Base-by-base conservation (phyloP, 768 basidiomycete species). In the Trametes cingulata region DNA sequence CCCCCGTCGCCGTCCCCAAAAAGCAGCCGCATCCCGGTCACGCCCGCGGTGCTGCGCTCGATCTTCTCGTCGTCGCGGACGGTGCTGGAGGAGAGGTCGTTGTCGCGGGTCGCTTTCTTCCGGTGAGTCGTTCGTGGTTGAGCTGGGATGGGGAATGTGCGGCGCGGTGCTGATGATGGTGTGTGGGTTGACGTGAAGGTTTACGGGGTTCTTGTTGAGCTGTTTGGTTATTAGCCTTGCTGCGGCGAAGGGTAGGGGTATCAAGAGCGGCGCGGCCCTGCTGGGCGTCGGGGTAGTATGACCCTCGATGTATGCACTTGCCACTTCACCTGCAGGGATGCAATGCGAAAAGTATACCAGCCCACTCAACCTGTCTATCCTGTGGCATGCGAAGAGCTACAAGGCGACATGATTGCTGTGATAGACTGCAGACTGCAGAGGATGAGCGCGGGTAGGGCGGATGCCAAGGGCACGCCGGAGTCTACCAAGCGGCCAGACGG, bases 21-120 rank as follows among this genome's bases (percentile, higher is more conserved):
- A 12, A 76, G 81, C 13, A 84, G 83, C 58, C 82, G 88, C 24
- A 88, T 93, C 51, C 91, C 91, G 56, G 89, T 93, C 19, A 93
- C 91, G 0, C 91, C 91, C 10, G 87, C 88, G 10, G 86, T 90
- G 1, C 71, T 94, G 59, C 81, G 91, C 40, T 87, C 89, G 51
- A 94, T 94, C 65, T 94, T 94, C 72, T 85, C 92, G 25, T 93
- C 91, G 13, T 93, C 91, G 20, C 83, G 91, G 14, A 87, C 89
- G 0, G 84, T 88, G 2, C 77, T 87, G 56, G 91, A 94, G 70
- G 91, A 94, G 71, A 83, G 92, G 27, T 86, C 89, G 0, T 85
- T 94, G 52, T 94, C 91, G 39, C 83, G 91, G 14, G 80, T 91
- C 52, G 91, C 92, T 29, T 94, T 94, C 77, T 93, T 93, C 73